A percentile compares a stretch with the other conserved stretches of the same genome.
phyloP scores from a whole-genome alignment of 1,284 basidiomycete species.

The Microbotryum silenes-acaulis region DNA sequence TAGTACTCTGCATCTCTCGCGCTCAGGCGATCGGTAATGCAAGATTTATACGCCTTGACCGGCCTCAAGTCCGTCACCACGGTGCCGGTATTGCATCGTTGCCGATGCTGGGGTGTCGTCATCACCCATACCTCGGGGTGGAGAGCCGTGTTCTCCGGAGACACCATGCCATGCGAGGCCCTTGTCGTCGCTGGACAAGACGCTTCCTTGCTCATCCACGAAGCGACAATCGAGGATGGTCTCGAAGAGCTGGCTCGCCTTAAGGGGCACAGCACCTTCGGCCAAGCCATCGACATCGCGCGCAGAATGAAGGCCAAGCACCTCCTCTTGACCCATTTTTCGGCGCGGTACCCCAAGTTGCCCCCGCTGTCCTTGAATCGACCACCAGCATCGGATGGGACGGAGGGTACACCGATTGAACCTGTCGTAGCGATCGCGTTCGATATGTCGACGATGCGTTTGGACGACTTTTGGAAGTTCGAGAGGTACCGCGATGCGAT shows the following conservation, averaged over 20 bases:
- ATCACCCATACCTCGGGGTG: constrained; percentile 64
- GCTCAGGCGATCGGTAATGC: constrained; percentile 1
- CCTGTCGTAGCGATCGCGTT: constrained; percentile 64
- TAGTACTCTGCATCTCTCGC: neutral
- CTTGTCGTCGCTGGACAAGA: constrained; percentile 59
- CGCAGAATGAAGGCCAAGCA: constrained; percentile 71
- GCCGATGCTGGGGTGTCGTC: constrained; percentile 60
- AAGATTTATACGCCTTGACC: constrained; percentile 13
- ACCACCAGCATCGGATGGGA: constrained; percentile 3
- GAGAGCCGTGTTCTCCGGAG: constrained; percentile 79
- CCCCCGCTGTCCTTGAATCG: constrained; percentile 42
- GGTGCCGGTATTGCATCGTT: constrained; percentile 57
- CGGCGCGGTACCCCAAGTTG: constrained; percentile 83
- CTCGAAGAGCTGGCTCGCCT: constrained; percentile 55
- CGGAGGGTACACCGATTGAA: constrained; percentile 6
- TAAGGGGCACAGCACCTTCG: constrained; percentile 84
- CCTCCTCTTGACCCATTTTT: constrained; percentile 87
- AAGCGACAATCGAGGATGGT: constrained; percentile 80
- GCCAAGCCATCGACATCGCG: constrained; percentile 74
- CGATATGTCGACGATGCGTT: constrained; percentile 63
- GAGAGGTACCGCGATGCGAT: constrained; percentile 63
- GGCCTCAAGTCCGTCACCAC: constrained; percentile 48
- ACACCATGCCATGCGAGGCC: constrained; percentile 68
- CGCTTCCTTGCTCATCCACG: constrained; percentile 82
- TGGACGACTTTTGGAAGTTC: constrained; percentile 76